Evolutionary conservation across 2,329 filamentous ascomycete species (phyloP).

Genomic region (Epicoccum sorghinum): DNA sequence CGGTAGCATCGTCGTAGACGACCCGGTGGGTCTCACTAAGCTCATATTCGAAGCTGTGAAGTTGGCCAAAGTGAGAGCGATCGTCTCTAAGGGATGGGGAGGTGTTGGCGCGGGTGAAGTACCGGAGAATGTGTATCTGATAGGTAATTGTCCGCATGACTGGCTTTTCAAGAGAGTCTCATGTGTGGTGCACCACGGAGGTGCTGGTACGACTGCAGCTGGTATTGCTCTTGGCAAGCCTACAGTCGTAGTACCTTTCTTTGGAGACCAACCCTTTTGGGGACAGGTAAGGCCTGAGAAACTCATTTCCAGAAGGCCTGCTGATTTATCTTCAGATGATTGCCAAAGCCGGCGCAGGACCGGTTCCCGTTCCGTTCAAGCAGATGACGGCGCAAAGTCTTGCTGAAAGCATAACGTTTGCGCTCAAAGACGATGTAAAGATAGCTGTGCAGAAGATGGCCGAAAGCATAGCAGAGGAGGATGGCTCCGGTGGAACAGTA

Average conservation of each 20-base stretch:
- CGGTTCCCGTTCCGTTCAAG: slow-evolving; percentile 55
- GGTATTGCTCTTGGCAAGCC: slow-evolving; percentile 59
- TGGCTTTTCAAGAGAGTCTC: slow-evolving; percentile 64
- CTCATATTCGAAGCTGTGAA: slow-evolving; percentile 57
- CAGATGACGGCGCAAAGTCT: slow-evolving; percentile 53
- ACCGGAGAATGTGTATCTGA: slow-evolving; percentile 53
- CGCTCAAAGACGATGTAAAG: slow-evolving; percentile 48
- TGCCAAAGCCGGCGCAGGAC: slow-evolving; percentile 56
- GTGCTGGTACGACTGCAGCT: slow-evolving; percentile 64
- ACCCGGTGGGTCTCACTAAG: slow-evolving; percentile 53
- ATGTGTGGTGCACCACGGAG: slow-evolving; percentile 64
- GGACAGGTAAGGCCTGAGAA: slow-evolving; percentile 33
- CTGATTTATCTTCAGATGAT: slow-evolving; percentile 50
- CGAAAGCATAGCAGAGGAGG: slow-evolving; percentile 22
- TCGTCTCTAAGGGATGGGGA: slow-evolving; percentile 63
- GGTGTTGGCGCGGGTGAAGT: slow-evolving; percentile 44
- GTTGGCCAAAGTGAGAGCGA: slow-evolving; percentile 48
- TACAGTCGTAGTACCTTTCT: slow-evolving; percentile 63
- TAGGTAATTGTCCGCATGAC: slow-evolving; percentile 62
- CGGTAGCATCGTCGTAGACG: slow-evolving; percentile 62
- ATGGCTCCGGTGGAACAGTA: slow-evolving; percentile 19
- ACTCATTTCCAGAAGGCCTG: not conserved
- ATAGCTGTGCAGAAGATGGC: slow-evolving; percentile 27
- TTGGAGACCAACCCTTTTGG: slow-evolving; percentile 65
- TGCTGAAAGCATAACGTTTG: slow-evolving; percentile 54